Conservation (phyloP, 352 stramenopile genomes). For the Phytophthora citrophthora region DNA sequence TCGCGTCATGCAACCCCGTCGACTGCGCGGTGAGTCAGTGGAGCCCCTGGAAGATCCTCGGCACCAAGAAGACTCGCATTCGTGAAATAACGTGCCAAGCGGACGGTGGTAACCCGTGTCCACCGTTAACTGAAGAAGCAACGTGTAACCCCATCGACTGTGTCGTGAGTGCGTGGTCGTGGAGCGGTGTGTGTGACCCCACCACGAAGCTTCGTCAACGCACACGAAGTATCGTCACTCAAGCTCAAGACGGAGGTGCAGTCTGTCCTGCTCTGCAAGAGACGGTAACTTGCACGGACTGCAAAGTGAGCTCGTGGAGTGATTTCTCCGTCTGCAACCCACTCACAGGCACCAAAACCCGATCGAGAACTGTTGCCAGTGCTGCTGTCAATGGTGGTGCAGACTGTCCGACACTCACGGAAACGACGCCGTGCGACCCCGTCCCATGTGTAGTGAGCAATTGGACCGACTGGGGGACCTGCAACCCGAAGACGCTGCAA, state of each 20-base stretch:
- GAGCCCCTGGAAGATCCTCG: slow-evolving; percentile 45
- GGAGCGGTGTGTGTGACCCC: slow-evolving; percentile 40
- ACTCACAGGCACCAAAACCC: slow-evolving; percentile 48
- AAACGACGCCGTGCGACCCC: slow-evolving; percentile 38
- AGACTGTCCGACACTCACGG: slow-evolving; percentile 37
- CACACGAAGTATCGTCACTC: slow-evolving; percentile 34
- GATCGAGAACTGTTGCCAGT: slow-evolving; percentile 41
- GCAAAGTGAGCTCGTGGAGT: slow-evolving; percentile 48
- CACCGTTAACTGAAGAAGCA: slow-evolving; percentile 44
- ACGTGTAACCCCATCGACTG: slow-evolving; percentile 53
- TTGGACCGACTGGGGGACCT: slow-evolving; percentile 44
- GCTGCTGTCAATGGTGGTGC: slow-evolving; percentile 41
- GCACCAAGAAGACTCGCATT: slow-evolving; percentile 42
- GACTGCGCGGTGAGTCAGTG: slow-evolving; percentile 52
- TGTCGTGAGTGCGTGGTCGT: slow-evolving; percentile 47
- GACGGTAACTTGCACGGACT: slow-evolving; percentile 45
- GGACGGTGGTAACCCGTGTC: slow-evolving; percentile 53
- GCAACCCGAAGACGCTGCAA: slow-evolving; percentile 37
- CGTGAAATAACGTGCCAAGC: slow-evolving; percentile 44
- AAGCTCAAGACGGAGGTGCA: slow-evolving; percentile 44
- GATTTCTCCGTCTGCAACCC: slow-evolving; percentile 53
- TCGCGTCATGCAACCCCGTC: slow-evolving; percentile 35
- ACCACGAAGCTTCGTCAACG: slow-evolving; percentile 41
- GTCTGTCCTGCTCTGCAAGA: slow-evolving; percentile 49
- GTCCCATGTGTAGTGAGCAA: slow-evolving; percentile 47